Conservation (phyloP, 2,329 filamentous ascomycete genomes). For the Epichloe typhina region DNA sequence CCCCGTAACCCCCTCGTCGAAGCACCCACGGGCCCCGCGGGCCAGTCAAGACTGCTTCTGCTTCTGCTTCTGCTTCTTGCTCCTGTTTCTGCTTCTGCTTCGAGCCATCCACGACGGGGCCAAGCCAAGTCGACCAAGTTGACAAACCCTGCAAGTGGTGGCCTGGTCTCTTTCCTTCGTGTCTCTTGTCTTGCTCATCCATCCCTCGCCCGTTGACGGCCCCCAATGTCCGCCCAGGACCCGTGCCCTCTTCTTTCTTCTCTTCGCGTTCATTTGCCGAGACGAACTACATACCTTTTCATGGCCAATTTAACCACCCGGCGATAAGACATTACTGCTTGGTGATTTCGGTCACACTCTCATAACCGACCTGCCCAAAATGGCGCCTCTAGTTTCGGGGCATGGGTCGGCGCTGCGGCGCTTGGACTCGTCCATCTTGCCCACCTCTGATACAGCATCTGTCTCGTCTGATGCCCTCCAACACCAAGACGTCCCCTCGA, state of each 20-base stretch:
- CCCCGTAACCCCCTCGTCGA: background rate
- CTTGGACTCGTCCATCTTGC: slow-evolving; percentile 6
- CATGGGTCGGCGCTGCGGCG: slow-evolving; percentile 1
- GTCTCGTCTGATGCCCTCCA: slow-evolving; percentile 22
- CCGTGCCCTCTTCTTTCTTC: slow-evolving; percentile 2
- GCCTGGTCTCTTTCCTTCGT: background rate
- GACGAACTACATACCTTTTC: slow-evolving; percentile 6
- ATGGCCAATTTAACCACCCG: slow-evolving; percentile 9
- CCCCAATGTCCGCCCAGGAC: slow-evolving; percentile 2
- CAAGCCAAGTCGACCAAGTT: background rate
- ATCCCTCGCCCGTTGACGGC: slow-evolving; percentile 3
- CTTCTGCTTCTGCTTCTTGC: too few relatives aligned
- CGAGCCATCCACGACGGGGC: background rate
- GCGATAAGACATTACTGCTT: slow-evolving; percentile 10
- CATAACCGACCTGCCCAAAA: slow-evolving; percentile 9
- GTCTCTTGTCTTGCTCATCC: background rate
- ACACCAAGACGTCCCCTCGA: background rate
- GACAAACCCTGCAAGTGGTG: background rate
- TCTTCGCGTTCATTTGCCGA: slow-evolving; percentile 4
- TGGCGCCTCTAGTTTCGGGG: slow-evolving; percentile 11
- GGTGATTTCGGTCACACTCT: slow-evolving; percentile 4
- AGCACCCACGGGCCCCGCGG: background rate
- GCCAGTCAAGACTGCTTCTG: too few relatives aligned
- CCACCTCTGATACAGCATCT: slow-evolving; percentile 24
- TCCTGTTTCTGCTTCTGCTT: too few relatives aligned